Base-by-base conservation (phyloP, 2,329 filamentous ascomycete species). In the Colletotrichum cuscutae region DNA sequence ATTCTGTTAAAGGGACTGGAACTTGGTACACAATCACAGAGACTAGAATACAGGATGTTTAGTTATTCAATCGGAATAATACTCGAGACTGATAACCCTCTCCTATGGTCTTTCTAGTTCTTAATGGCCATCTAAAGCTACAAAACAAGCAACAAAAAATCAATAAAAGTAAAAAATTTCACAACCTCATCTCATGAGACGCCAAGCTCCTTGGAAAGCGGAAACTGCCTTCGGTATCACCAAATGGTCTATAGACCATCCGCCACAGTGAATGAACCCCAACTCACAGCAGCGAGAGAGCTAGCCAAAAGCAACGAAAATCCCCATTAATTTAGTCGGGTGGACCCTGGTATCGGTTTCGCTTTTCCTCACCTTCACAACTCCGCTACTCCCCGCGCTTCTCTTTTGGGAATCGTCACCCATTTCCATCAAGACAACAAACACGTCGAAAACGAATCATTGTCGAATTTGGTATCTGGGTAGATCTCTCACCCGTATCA, bases 381-480 rank as follows among this genome's bases (percentile, higher is more conserved):
- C 63, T 67, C 68, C 63, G 68, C 56, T 61, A 71, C 46, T 71
- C 68, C 63, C 63, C 49, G 62, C 54, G n/a, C 49, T 4, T 30
- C 2, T 30, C 30, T 37, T 59, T 24, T 35, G 11, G 19, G n/a
- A 9, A 46, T 53, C n/a, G n/a, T 35, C 24, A 46, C 8, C 46
- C 46, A 58, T 65, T 32, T 26, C n/a, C 9, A 24, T 22, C 35
- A 49, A 65, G 53, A 12, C 53, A 53, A 22, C 42, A 59, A 42
- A 15, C 24, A 13, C 7, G 35, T 22, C 22, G 15, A 58, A 28
- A 28, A 37, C 24, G 19, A 24, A n/a, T 61, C 60, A 53, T 35
- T 49, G 57, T 57, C 58, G 24, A n/a, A 4, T 12, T 11, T 6
- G 24, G 3, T 13, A 49, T 22, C n/a, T 22, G 24, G 13, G 22